Evolutionary conservation across 2,329 filamentous ascomycete species (phyloP).

Genomic region (Calonectria naviculata): DNA sequence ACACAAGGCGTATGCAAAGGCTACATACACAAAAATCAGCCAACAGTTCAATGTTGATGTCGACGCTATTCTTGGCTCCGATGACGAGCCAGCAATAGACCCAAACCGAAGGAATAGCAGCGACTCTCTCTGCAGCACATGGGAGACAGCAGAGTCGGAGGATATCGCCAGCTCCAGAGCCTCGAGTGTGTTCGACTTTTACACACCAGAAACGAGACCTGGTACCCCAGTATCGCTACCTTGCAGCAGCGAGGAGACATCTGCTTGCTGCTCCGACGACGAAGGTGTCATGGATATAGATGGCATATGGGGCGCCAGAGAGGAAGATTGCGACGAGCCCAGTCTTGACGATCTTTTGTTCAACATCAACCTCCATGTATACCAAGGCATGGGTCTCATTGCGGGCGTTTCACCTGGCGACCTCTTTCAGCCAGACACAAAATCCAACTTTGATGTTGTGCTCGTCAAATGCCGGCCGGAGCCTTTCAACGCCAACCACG

Average conservation of each 20-base stretch:
- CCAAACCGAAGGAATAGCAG: neutral
- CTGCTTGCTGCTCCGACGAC: constrained; percentile 18
- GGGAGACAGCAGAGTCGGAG: neutral
- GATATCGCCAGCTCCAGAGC: constrained; percentile 11
- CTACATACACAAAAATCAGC: constrained; percentile 25
- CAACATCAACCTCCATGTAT: constrained; percentile 36
- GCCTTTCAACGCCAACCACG: neutral
- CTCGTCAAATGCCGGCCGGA: constrained; percentile 34
- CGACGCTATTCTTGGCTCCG: neutral
- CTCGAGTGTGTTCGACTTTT: constrained; percentile 28
- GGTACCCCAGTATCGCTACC: constrained; percentile 18
- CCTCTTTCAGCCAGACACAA: constrained; percentile 22
- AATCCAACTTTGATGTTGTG: constrained; percentile 33
- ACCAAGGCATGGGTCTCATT: constrained; percentile 34
- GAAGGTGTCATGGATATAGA: constrained; percentile 28
- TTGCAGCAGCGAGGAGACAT: constrained; percentile 23
- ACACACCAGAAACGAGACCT: constrained; percentile 9
- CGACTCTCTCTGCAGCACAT: neutral
- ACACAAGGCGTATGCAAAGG: constrained; percentile 24
- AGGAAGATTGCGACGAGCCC: constrained; percentile 14
- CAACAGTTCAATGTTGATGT: neutral
- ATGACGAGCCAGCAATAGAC: neutral
- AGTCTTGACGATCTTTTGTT: constrained; percentile 23
- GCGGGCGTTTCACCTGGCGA: constrained; percentile 32
- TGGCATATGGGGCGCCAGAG: neutral